A percentile compares a stretch with the other conserved stretches of the same genome.
phyloP scores from a whole-genome alignment of 331 rosid species.

The Phaseolus coccineus region DNA sequence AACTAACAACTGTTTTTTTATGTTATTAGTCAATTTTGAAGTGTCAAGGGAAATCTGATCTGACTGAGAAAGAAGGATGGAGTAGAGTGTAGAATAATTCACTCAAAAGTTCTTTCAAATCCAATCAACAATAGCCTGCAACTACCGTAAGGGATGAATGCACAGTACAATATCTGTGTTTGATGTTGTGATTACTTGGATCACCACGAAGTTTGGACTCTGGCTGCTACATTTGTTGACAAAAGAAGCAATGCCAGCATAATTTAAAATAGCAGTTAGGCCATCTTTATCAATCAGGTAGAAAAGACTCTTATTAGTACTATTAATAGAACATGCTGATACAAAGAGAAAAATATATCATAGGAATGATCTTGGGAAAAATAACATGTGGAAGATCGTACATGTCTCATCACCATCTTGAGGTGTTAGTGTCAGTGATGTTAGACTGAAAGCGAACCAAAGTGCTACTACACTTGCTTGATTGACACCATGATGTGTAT shows the following conservation, averaged over 20 bases:
- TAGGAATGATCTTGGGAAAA: conserved; percentile 10
- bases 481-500: conserved; percentile 35
- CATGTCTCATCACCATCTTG: conserved; percentile 25
- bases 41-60: conserved; percentile 26
- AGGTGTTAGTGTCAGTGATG: conserved; percentile 5
- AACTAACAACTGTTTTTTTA: not conserved
- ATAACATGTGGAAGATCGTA: not conserved
- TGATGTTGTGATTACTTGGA: conserved; percentile 24
- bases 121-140: not conserved
- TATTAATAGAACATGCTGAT: conserved; percentile 32
- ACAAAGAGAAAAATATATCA: conserved; percentile 1
- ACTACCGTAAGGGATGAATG: not conserved
- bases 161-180: not conserved
- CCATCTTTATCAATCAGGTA: conserved; percentile 38
- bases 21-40: conserved; percentile 5
- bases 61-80: not conserved
- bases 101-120: not conserved
- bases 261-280: conserved; percentile 43
- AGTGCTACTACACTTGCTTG: conserved; percentile 19
- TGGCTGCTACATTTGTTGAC: conserved; percentile 32
- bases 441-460: conserved; percentile 38
- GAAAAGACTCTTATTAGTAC: conserved; percentile 29
- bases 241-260: conserved; percentile 40
- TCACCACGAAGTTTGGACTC: conserved; percentile 16
- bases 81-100: conserved; percentile 16